phyloP scores from a whole-genome alignment of 306 rosid genomes.

The Potentilla sterilis region DNA sequence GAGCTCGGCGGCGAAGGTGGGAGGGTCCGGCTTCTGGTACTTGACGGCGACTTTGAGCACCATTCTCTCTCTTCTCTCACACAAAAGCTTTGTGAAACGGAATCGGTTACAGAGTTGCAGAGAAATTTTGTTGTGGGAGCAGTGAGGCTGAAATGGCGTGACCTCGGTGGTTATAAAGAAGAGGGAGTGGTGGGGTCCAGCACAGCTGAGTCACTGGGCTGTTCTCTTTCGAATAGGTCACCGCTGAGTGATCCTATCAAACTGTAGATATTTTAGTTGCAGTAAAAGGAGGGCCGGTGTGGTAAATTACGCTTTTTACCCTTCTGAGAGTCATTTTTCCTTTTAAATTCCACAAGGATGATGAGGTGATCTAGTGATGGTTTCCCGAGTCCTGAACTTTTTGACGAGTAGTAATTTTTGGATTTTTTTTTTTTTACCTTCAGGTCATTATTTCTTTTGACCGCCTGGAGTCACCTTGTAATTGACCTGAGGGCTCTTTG shows the following conservation, averaged over 20 bases:
- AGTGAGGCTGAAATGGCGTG: background rate
- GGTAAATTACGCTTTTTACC: too few relatives aligned
- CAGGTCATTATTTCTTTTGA: background rate
- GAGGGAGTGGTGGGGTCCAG: background rate
- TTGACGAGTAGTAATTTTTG: too few relatives aligned
- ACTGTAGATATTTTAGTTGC: background rate
- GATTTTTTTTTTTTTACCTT: background rate
- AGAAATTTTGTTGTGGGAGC: background rate
- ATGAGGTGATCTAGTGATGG: too few relatives aligned
- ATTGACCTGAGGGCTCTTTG: background rate
- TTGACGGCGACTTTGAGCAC: constrained; percentile 12
- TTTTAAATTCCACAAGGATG: too few relatives aligned
- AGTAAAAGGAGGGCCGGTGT: background rate
- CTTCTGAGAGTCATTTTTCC: background rate
- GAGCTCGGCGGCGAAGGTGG: too few relatives aligned
- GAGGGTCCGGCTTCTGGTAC: background rate
- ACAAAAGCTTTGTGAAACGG: background rate
- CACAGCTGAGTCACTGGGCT: background rate
- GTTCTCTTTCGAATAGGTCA: background rate
- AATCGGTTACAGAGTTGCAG: background rate
- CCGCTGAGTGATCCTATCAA: background rate
- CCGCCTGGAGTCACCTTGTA: background rate
- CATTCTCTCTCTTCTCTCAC: constrained; percentile 3
- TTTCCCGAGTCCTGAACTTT: too few relatives aligned
- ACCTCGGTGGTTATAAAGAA: background rate